Base-by-base conservation (phyloP, 208 protist genomes). In the Phytomonas francai region DNA sequence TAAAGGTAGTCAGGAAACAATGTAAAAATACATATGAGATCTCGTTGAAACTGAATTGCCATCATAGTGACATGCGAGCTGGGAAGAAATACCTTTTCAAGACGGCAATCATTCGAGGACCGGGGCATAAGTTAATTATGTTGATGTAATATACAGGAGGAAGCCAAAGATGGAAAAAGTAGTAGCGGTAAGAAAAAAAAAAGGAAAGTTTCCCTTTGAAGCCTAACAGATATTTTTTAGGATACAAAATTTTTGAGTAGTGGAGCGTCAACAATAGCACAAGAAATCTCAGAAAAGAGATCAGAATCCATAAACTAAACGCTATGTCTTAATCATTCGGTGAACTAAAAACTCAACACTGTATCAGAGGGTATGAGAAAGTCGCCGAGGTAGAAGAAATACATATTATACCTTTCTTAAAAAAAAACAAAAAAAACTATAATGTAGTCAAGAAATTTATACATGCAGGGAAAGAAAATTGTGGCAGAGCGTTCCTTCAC, bases 141-240 rank as follows among this genome's bases (percentile, higher is more conserved):
- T 51, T 12, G 42, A 2, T 11, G 16, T 51, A 51, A 3, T 19
- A 51, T 19, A 51, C 3, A 6, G 3, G 33, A 30, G 49, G 30
- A 65, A 54, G 36, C n/a, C 22, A 45, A 61, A 56, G 5, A 32
- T 5, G 9, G 51, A 59, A 34, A 67, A 68, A 58, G 12, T 28
- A 34, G 45, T 27, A 54, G 12, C 6, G 57, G 14, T 51, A 51
- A 22, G 16, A 12, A 19, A 19, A 51, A 51, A 51, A 51, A 51
- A n/a, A 51, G 3, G 3, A 36, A 11, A 36, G 5, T 36, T 36
- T 8, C 33, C 33, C 8, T 36, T 36, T 36, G 33, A 36, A 36
- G 3, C 3, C 33, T 36, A 8, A 36, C n/a, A n/a, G n/a, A 36
- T 11, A 36, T 36, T 36, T 36, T 36, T 8, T 8, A 36, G 8